Evolutionary conservation across 345 rosid species (phyloP), one percentile per base, ranked within the genome.

Genomic region (Melaleuca quinquenervia): DNA sequence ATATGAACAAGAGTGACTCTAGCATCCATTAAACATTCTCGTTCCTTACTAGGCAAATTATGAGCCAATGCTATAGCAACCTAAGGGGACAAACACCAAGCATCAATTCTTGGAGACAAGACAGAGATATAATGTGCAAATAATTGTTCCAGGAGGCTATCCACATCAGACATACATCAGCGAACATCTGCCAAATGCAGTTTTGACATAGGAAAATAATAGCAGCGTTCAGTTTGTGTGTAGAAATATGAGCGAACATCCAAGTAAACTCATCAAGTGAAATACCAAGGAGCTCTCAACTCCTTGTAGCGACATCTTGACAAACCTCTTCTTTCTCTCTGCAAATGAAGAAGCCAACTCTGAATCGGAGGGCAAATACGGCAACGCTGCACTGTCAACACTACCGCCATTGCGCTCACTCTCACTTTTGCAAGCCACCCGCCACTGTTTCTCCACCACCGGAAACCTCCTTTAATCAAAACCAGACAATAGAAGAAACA

Each of bases 381-480:
- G 91, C 3, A 53, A 85, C 11, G 89, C 84, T n/a, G 86, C 11
- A 84, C 56, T 48, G 8, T 84, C 88, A 49, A 86, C 86, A 88
- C 88, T 87, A 90, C 90, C 90, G 27, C 76, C 74, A 15, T 74
- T 85, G 87, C 36, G 89, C 84, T 90, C 91, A 52, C 87, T 91
- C 84, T 87, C 94, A 82, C 80, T 75, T 87, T 91, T 91, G 91
- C 93, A 94, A 89, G 95, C 94, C 51, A 88, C 89, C 83, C 89
- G 82, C 98, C 99, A 96, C 84, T 85, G 98, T 89, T 90, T 90
- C 93, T 95, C 98, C 64, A 96, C 96, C 82, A 91, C 98, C 18
- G 96, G 98, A 86, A 97, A 97, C 91, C 92, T 90, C 99, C 99
- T 96, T 54, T 75, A 20, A 52, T 70, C 21, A 16, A 16, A 13